These are phyloP conservation scores for Pichia manshurica DNA, from an alignment of 805 yeast genomes.

Conservation along the genomic window DNA sequence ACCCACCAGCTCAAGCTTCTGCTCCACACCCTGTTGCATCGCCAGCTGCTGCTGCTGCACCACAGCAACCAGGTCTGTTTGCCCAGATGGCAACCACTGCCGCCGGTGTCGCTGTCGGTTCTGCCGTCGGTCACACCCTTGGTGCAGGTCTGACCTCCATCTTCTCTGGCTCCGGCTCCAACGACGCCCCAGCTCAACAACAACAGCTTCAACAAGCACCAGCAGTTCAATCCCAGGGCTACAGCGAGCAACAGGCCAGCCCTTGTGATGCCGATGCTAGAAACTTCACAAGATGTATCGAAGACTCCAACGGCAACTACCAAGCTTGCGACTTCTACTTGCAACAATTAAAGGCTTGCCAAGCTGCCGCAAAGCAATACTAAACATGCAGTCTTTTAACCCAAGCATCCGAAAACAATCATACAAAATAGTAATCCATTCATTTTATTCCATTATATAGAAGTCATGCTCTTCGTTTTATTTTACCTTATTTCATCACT, in stretches of 20 bases:
- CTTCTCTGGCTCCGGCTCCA: constrained; percentile 72
- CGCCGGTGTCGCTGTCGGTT: constrained; percentile 99
- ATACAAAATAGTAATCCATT: neutral
- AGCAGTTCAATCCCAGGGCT: constrained; percentile 18
- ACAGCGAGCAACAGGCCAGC: constrained; percentile 39
- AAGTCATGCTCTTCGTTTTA: too few relatives aligned
- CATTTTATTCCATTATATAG: constrained; percentile 2
- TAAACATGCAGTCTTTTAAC: constrained; percentile 33
- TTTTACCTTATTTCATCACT: too few relatives aligned
- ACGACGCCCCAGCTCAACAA: constrained; percentile 31
- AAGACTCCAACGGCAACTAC: constrained; percentile 91
- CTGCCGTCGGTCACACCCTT: constrained; percentile 92
- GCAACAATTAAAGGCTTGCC: constrained; percentile 97
- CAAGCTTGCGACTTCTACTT: constrained; percentile 95
- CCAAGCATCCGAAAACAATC: too few relatives aligned
- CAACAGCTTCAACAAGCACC: constrained; percentile 34
- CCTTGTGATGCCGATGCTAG: constrained; percentile 92
- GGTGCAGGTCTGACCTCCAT: constrained; percentile 91
- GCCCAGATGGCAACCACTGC: constrained; percentile 99
- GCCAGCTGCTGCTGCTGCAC: constrained; percentile 41
- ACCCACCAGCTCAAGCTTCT: constrained; percentile 39
- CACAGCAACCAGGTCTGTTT: constrained; percentile 76
- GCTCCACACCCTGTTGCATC: constrained; percentile 36
- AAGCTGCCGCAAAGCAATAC: constrained; percentile 83
- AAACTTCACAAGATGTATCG: constrained; percentile 91